phyloP scores from a whole-genome alignment of 2,329 filamentous ascomycete genomes.

The Diaporthe citriasiana region DNA sequence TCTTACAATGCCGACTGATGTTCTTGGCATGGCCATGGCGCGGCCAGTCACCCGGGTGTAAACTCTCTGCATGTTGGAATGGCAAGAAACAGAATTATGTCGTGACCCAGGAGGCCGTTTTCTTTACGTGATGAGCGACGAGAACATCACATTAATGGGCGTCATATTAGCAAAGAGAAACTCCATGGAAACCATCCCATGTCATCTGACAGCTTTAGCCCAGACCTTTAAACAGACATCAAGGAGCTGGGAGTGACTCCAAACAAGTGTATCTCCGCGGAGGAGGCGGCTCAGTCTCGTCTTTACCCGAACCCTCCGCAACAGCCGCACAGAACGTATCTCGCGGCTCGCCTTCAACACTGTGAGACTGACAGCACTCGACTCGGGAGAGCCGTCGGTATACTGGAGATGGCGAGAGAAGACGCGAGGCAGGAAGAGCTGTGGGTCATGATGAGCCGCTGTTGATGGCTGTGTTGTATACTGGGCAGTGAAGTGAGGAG shows the following conservation, averaged over 20 bases:
- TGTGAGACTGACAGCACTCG: not conserved
- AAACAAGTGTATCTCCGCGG: constrained; percentile 36
- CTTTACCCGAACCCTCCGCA: constrained; percentile 9
- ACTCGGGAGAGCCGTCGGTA: not conserved
- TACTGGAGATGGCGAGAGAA: not conserved
- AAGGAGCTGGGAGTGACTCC: constrained; percentile 17
- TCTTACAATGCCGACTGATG: not conserved
- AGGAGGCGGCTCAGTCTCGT: not conserved
- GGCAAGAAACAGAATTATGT: constrained; percentile 14
- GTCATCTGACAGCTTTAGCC: constrained; percentile 15
- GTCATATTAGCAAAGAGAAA: constrained; percentile 50
- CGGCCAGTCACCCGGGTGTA: not conserved
- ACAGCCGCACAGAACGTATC: not conserved
- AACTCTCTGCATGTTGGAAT: not conserved
- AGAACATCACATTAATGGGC: constrained; percentile 40
- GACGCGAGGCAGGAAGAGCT: not conserved
- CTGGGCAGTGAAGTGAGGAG: not conserved
- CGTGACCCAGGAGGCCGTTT: constrained; percentile 27
- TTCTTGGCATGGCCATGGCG: not conserved
- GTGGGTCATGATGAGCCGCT: not conserved
- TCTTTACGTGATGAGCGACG: constrained; percentile 33
- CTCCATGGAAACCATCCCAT: constrained; percentile 32
- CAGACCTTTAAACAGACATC: constrained; percentile 24
- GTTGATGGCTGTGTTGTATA: not conserved
- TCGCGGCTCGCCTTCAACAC: not conserved